phyloP scores from a whole-genome alignment of 169 alveolate species.

The Theileria annulata region DNA sequence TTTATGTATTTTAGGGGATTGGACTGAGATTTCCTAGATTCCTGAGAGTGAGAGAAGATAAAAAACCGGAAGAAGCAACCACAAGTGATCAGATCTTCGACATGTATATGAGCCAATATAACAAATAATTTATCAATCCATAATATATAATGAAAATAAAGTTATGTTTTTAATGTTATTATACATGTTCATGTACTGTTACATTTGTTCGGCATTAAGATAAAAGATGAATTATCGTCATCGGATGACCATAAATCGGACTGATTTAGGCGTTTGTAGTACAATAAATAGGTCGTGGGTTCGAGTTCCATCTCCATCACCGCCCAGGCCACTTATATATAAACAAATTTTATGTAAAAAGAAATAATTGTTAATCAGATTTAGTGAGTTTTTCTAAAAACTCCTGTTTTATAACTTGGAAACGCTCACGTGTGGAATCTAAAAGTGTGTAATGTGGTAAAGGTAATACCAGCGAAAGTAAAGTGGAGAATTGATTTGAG shows the following conservation, averaged over 20 bases:
- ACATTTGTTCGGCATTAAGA: not conserved
- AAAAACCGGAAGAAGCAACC: constrained; percentile 92
- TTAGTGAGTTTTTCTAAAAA: not conserved
- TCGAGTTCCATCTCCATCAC: not conserved
- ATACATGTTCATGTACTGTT: too few relatives aligned
- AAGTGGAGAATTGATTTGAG: constrained; percentile 47
- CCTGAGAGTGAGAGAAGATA: constrained; percentile 94
- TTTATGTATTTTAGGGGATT: constrained; percentile 84
- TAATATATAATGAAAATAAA: not conserved
- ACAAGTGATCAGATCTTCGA: constrained; percentile 86
- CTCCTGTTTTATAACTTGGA: constrained; percentile 27
- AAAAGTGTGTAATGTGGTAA: not conserved
- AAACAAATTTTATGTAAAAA: not conserved
- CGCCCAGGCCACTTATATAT: not conserved
- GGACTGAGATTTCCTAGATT: constrained; percentile 98
- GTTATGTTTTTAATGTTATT: too few relatives aligned
- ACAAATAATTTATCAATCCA: constrained; percentile 11
- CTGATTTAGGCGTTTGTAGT: too few relatives aligned
- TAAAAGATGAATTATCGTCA: too few relatives aligned
- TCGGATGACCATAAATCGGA: too few relatives aligned
- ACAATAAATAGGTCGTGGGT: not conserved
- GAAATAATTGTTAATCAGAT: not conserved
- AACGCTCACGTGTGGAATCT: not conserved
- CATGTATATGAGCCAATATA: constrained; percentile 81
- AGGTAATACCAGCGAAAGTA: constrained; percentile 23